Evolutionary conservation across 345 rosid genomes (phyloP), one percentile per base, ranked within the genome.

Genomic region (Physaria fendleri): DNA sequence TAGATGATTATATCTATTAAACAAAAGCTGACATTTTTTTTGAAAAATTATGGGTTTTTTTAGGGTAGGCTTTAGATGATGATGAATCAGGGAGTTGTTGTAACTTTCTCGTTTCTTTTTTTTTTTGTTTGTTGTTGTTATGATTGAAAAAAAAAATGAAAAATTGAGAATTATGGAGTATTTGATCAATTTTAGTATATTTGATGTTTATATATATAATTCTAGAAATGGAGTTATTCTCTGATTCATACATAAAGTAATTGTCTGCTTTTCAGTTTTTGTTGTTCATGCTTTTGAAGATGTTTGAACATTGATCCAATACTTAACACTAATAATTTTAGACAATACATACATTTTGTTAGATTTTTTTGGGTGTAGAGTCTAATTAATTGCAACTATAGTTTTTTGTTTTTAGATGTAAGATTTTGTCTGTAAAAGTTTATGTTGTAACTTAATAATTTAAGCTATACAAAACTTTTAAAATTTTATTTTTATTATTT

Each of bases 1-100:
- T 64, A 86, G 85, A 67, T 83, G 81, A 42, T 9, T n/a, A 11
- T 32, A 29, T 37, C 17, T 37, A n/a, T n/a, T n/a, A n/a, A n/a
- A n/a, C 6, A 53, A 32, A 62, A 51, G 59, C 28, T 44, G 52
- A 64, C 63, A 57, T 42, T 67, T 43, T 25, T 22, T 39, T 59
- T 44, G 18, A 39, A 54, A 12, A 41, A 44, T 27, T 39, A 9
- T 32, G 62, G 66, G 69, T 65, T n/a, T n/a, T n/a, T n/a, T 65
- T 32, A 11, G 62, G 47, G 4, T 68, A 60, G 66, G 56, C 49
- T 60, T n/a, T 68, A 53, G 73, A 60, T 28, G 62, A 66, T 44
- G 73, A 60, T 28, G 62, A 66, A 63, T 65, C 68, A 69, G 68
- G 55, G 37, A 53, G 73, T 61, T 61, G 62, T 69, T 69, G 73